Evolutionary conservation across 495 filamentous ascomycete genomes (phyloP).

Genomic region (Xylaria scruposa): DNA sequence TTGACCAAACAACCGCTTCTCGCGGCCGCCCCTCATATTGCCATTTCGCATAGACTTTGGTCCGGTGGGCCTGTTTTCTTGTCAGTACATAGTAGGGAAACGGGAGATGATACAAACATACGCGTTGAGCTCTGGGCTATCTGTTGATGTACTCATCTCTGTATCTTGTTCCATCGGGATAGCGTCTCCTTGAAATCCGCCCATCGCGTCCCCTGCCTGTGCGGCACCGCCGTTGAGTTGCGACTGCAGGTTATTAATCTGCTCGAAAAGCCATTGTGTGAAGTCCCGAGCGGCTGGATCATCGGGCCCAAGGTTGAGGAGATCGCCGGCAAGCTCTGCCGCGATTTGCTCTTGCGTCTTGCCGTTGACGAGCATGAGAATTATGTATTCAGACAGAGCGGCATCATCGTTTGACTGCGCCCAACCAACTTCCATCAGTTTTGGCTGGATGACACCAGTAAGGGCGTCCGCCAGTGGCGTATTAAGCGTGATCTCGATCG

Average conservation of each 20-base stretch:
- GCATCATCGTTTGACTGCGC: constrained; percentile 79
- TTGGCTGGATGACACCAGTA: constrained; percentile 81
- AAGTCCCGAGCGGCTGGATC: constrained; percentile 85
- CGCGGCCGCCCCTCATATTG: constrained; percentile 54
- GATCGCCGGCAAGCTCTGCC: constrained; percentile 84
- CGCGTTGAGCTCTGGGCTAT: constrained; percentile 65
- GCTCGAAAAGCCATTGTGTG: constrained; percentile 87
- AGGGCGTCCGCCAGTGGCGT: constrained; percentile 85
- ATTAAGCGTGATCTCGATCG: constrained; percentile 71
- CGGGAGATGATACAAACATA: constrained; percentile 56
- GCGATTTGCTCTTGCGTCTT: constrained; percentile 91
- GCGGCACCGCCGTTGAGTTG: constrained; percentile 61
- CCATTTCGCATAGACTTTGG: constrained; percentile 93
- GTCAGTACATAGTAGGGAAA: constrained; percentile 36
- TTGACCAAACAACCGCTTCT: constrained; percentile 85
- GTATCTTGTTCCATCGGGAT: constrained; percentile 57
- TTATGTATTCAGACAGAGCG: constrained; percentile 92
- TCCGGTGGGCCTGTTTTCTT: constrained; percentile 76
- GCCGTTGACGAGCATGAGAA: constrained; percentile 94
- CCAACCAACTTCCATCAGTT: constrained; percentile 95
- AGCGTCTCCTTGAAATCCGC: constrained; percentile 32
- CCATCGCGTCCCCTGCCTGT: constrained; percentile 29
- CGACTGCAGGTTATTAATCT: constrained; percentile 71
- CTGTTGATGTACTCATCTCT: constrained; percentile 65
- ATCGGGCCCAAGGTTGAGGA: constrained; percentile 81